phyloP scores from a whole-genome alignment of 495 filamentous ascomycete genomes.

The Podospora bellae-mahoneyi region DNA sequence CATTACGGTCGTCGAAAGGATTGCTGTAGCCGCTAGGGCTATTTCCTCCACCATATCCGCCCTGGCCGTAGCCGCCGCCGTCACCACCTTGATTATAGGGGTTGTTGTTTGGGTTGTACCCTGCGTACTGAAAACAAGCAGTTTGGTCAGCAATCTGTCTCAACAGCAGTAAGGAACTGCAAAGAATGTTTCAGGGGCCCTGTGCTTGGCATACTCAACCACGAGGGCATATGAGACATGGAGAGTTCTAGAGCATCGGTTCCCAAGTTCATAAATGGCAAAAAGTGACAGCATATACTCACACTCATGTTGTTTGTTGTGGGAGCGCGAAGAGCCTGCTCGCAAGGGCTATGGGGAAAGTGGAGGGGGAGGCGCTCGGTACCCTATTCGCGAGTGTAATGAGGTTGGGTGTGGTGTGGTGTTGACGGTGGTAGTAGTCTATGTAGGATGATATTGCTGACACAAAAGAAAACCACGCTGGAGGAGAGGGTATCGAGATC shows the following conservation, averaged over 20 bases:
- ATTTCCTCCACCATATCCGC: not conserved
- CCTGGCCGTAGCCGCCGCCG: not conserved
- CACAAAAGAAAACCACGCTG: not conserved
- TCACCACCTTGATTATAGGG: not conserved
- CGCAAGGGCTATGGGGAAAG: not conserved
- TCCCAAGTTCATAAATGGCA: not conserved
- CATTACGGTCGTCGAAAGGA: conserved; percentile 26
- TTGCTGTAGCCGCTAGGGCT: conserved; percentile 28
- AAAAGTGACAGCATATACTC: conserved; percentile 26
- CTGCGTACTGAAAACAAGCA: conserved; percentile 23
- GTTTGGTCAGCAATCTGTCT: not conserved
- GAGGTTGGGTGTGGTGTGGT: not conserved
- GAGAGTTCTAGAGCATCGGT: not conserved
- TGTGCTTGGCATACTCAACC: not conserved
- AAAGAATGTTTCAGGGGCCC: not conserved
- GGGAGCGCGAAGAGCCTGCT: conserved; percentile 15
- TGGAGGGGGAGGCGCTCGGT: too few species aligned
- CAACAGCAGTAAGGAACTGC: not conserved
- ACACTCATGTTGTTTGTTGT: conserved; percentile 43
- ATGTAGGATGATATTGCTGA: not conserved
- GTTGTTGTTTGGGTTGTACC: conserved; percentile 13
- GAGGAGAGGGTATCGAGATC: not conserved
- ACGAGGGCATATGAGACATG: not conserved
- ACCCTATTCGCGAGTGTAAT: not conserved
- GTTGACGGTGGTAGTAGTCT: not conserved